Conservation (phyloP, 768 basidiomycete species). For the Naganishia friedmannii region DNA sequence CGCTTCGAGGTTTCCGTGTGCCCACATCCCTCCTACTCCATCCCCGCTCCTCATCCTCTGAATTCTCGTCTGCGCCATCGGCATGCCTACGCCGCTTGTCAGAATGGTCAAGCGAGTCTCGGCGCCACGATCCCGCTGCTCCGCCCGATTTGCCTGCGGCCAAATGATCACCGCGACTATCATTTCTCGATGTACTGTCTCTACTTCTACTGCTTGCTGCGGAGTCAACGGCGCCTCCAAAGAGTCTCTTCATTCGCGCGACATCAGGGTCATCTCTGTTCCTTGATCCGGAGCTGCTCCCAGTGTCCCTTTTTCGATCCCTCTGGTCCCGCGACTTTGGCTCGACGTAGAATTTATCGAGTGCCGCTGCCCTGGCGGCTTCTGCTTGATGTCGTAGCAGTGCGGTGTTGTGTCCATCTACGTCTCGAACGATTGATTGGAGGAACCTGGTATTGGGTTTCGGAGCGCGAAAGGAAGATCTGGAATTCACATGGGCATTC, state of each 20-base stretch:
- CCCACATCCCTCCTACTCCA: slow-evolving; percentile 35
- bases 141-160: slow-evolving; percentile 32
- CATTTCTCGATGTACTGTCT: background rate
- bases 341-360: slow-evolving; percentile 8
- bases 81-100: slow-evolving; percentile 31
- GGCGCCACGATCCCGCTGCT: slow-evolving; percentile 32
- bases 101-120: slow-evolving; percentile 4
- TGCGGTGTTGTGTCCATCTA: slow-evolving; percentile 92
- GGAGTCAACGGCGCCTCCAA: slow-evolving; percentile 43
- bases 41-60: slow-evolving; percentile 33
- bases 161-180: slow-evolving; percentile 6
- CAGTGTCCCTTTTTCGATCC: slow-evolving; percentile 7
- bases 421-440: slow-evolving; percentile 73
- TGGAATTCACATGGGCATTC: background rate
- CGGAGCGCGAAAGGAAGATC: slow-evolving; percentile 59
- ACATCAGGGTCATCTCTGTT: background rate
- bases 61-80: slow-evolving; percentile 29
- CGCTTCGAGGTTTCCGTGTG: slow-evolving; percentile 54
- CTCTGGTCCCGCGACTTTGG: background rate
- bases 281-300: background rate
- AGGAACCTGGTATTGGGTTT: slow-evolving; percentile 61
- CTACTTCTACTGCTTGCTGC: slow-evolving; percentile 28
- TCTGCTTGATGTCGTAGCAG: slow-evolving; percentile 56
- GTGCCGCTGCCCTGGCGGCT: slow-evolving; percentile 43
- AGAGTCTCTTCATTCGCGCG: slow-evolving; percentile 33